Evolutionary conservation across 2,329 filamentous ascomycete species (phyloP).

Genomic region (Botryosphaeria dothidea): DNA sequence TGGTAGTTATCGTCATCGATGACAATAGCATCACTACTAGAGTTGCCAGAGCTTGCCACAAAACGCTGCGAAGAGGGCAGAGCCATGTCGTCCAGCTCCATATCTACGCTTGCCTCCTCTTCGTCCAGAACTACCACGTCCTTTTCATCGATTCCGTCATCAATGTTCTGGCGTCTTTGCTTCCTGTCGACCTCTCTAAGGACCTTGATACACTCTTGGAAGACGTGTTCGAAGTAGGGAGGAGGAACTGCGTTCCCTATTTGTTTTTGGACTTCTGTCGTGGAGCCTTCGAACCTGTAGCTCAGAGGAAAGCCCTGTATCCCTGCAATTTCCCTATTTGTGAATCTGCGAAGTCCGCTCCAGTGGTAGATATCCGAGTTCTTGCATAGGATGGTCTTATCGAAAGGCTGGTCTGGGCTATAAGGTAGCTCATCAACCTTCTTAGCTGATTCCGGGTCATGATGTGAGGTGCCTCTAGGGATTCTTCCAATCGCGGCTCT

Average conservation of each 20-base stretch:
- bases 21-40: not conserved
- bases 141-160: not conserved
- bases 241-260: slow-evolving; percentile 20
- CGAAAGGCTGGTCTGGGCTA: not conserved
- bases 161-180: not conserved
- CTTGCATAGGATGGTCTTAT: not conserved
- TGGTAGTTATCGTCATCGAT: not conserved
- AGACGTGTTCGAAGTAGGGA: not conserved
- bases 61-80: not conserved
- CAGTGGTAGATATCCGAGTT: not conserved
- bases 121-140: too few species aligned
- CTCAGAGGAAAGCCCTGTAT: slow-evolving; percentile 3
- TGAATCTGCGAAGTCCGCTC: not conserved
- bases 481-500: not conserved
- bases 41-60: not conserved
- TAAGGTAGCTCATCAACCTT: not conserved
- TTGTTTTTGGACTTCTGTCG: not conserved
- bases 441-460: not conserved
- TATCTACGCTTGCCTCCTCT: too few species aligned
- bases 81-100: too few species aligned
- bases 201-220: not conserved
- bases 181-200: not conserved
- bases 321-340: slow-evolving; percentile 3
- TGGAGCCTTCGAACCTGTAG: not conserved
- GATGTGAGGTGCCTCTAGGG: not conserved